Percentiles rank a stretch among this genome's conserved stretches.
phyloP scores from a whole-genome alignment of 768 basidiomycete genomes.

The Termitomyces sp. region DNA sequence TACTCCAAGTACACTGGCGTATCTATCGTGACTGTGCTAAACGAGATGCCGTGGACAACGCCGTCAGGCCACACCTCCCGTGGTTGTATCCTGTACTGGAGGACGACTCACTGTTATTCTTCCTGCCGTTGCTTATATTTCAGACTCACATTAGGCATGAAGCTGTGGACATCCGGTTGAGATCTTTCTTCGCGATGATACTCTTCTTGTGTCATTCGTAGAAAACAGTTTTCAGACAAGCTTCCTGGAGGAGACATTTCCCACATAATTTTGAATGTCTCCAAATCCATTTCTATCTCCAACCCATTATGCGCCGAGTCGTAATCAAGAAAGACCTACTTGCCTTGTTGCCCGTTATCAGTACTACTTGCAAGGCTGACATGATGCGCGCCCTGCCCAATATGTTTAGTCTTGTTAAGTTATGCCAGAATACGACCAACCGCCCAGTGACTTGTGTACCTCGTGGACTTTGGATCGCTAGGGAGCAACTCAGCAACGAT shows the following conservation, averaged over 20 bases:
- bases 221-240: constrained; percentile 53
- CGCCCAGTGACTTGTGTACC: constrained; percentile 80
- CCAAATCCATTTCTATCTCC: constrained; percentile 51
- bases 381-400: constrained; percentile 69
- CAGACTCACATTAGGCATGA: constrained; percentile 44
- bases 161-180: constrained; percentile 33
- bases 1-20: constrained; percentile 57
- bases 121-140: neutral
- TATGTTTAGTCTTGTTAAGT: neutral
- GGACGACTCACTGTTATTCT: neutral
- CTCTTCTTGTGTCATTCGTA: constrained; percentile 57
- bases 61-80: constrained; percentile 22
- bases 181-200: constrained; percentile 38
- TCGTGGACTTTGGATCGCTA: constrained; percentile 57
- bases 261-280: constrained; percentile 72
- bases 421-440: constrained; percentile 29
- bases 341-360: constrained; percentile 48
- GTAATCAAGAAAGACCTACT: neutral
- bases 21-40: constrained; percentile 62
- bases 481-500: constrained; percentile 68
- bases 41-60: constrained; percentile 40
- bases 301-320: neutral
- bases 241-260: constrained; percentile 53
- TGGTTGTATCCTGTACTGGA: constrained; percentile 27
- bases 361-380: constrained; percentile 45